These are phyloP conservation scores for Acephala macrosclerotiorum DNA, from an alignment of 2,329 filamentous ascomycete species.

Conservation along the genomic window DNA sequence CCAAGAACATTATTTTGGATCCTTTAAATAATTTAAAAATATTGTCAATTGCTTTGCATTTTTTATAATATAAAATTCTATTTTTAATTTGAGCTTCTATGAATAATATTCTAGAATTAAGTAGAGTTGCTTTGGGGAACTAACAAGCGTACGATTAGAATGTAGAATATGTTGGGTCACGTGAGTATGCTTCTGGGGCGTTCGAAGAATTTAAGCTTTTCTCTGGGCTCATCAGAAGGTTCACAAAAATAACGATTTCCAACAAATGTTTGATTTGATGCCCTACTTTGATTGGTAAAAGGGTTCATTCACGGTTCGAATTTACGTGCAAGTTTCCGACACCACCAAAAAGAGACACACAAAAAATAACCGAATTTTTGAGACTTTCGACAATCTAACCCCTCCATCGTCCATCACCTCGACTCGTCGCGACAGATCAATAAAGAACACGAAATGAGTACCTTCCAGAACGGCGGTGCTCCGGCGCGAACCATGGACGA, in stretches of 20 bases:
- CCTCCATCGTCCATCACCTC: conserved; percentile 27
- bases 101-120: no score
- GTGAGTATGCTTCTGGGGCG: background rate
- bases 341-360: background rate
- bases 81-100: no score
- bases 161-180: background rate
- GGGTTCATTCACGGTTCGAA: background rate
- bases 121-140: background rate
- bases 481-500: conserved; percentile 70
- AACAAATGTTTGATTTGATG: background rate
- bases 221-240: no score
- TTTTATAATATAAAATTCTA: no score
- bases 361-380: conserved; percentile 30
- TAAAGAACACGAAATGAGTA: conserved; percentile 57
- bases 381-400: conserved; percentile 28
- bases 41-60: no score
- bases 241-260: background rate
- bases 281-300: no score
- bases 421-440: conserved; percentile 17
- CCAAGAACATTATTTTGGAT: no score
- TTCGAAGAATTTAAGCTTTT: background rate
- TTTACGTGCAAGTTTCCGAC: background rate
- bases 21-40: no score
- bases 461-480: conserved; percentile 66
- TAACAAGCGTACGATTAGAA: background rate